phyloP scores from a whole-genome alignment of 2,329 filamentous ascomycete species.

The Trichoderma polysporum region DNA sequence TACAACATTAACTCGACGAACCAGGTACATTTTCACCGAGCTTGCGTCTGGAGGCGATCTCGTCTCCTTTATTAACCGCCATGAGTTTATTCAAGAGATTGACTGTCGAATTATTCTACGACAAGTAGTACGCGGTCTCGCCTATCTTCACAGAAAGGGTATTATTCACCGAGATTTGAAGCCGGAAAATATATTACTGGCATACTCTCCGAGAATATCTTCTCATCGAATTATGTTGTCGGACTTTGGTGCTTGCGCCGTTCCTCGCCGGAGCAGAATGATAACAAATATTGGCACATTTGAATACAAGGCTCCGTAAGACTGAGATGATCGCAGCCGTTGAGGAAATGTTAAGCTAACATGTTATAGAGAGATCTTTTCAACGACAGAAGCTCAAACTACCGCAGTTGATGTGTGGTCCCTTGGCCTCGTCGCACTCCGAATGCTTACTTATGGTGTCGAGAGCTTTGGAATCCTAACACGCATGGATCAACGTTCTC shows the following conservation, averaged over 20 bases:
- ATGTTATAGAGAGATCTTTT: constrained; percentile 40
- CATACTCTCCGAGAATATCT: constrained; percentile 43
- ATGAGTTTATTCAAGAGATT: constrained; percentile 39
- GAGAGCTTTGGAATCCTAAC: constrained; percentile 29
- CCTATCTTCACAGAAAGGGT: constrained; percentile 49
- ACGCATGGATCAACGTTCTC: constrained; percentile 28
- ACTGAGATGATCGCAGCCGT: not conserved
- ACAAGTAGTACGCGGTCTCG: constrained; percentile 48
- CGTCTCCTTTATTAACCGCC: constrained; percentile 47
- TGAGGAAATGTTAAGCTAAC: constrained; percentile 1
- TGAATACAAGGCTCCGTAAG: constrained; percentile 52
- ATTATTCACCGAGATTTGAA: constrained; percentile 56
- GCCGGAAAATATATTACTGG: constrained; percentile 53
- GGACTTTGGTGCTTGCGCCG: constrained; percentile 52
- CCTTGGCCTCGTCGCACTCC: constrained; percentile 47
- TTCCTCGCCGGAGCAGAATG: constrained; percentile 44
- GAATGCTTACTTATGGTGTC: constrained; percentile 33
- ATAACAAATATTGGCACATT: constrained; percentile 46
- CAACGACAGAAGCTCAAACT: constrained; percentile 31
- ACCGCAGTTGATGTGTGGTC: constrained; percentile 53
- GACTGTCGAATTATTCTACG: constrained; percentile 47
- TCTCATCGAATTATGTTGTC: constrained; percentile 50
- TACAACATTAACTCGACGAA: constrained; percentile 1
- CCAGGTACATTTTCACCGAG: constrained; percentile 56
- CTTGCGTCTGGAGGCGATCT: constrained; percentile 56